phyloP scores from a whole-genome alignment of 495 filamentous ascomycete genomes.

The Bombardia bombarda region DNA sequence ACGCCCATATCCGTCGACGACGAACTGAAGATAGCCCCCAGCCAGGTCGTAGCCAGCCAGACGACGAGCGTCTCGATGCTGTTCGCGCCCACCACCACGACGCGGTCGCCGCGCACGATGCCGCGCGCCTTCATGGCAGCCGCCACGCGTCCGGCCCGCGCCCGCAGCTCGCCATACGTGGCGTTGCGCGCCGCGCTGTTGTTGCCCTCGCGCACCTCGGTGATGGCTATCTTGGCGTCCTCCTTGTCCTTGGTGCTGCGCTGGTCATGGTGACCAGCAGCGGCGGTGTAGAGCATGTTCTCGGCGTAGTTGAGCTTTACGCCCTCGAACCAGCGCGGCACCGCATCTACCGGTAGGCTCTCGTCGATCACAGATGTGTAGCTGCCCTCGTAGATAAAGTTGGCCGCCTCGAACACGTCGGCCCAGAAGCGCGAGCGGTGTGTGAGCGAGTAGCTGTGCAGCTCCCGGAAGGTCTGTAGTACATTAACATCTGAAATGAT shows the following conservation, averaged over 20 bases:
- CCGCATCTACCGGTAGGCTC: constrained; percentile 53
- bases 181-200: constrained; percentile 44
- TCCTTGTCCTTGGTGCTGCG: constrained; percentile 51
- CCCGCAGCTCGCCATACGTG: constrained; percentile 57
- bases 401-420: constrained; percentile 49
- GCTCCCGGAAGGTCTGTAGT: constrained; percentile 50
- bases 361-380: constrained; percentile 60
- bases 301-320: constrained; percentile 56
- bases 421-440: constrained; percentile 60
- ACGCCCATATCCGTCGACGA: constrained; percentile 74
- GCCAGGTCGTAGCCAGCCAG: constrained; percentile 52
- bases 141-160: constrained; percentile 44
- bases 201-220: constrained; percentile 64
- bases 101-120: constrained; percentile 58
- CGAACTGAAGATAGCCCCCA: constrained; percentile 65
- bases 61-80: constrained; percentile 63
- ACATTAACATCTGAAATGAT: background rate
- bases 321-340: constrained; percentile 64
- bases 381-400: constrained; percentile 53
- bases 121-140: constrained; percentile 57
- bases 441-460: constrained; percentile 56
- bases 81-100: constrained; percentile 64
- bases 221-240: constrained; percentile 57
- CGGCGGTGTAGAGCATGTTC: constrained; percentile 49
- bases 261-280: constrained; percentile 15